Conservation (phyloP, 2,329 filamentous ascomycete species). For the Grosmannia clavigera region DNA sequence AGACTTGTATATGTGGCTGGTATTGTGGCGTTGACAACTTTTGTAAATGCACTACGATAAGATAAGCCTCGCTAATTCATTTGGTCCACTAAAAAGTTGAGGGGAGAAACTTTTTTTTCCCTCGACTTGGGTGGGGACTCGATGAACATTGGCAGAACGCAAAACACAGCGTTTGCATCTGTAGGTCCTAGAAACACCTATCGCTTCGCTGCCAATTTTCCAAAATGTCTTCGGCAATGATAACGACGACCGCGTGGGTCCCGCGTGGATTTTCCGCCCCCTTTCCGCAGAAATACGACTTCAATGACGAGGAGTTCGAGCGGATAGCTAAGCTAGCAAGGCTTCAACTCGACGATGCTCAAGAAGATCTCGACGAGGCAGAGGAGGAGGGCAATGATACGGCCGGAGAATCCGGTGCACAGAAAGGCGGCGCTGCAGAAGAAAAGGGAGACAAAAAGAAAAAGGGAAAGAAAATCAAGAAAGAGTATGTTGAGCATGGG, state of each 20-base stretch:
- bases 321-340: constrained; percentile 64
- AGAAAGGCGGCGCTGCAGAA: no score
- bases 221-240: constrained; percentile 45
- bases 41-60: constrained; percentile 13
- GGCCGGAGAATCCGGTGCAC: constrained; percentile 7
- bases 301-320: constrained; percentile 64
- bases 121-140: not conserved
- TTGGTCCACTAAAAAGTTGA: constrained; percentile 22
- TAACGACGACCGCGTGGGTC: constrained; percentile 65
- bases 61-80: constrained; percentile 20
- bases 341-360: constrained; percentile 80
- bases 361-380: constrained; percentile 70
- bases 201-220: not conserved
- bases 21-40: constrained; percentile 1
- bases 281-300: constrained; percentile 62
- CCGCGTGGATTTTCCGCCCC: constrained; percentile 64
- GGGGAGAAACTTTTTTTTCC: constrained; percentile 4
- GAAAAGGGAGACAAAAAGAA: constrained; percentile 14
- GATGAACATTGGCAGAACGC: not conserved
- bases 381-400: constrained; percentile 20
- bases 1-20: constrained; percentile 3
- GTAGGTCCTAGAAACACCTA: not conserved
- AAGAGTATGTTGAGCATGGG: not conserved
- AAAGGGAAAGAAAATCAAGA: constrained; percentile 1
- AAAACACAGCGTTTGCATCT: not conserved